A percentile compares a stretch with the other conserved stretches of the same genome.
These are phyloP conservation scores for Trypanosoma brucei DNA, from an alignment of 208 protist species.

Conservation along the genomic window DNA sequence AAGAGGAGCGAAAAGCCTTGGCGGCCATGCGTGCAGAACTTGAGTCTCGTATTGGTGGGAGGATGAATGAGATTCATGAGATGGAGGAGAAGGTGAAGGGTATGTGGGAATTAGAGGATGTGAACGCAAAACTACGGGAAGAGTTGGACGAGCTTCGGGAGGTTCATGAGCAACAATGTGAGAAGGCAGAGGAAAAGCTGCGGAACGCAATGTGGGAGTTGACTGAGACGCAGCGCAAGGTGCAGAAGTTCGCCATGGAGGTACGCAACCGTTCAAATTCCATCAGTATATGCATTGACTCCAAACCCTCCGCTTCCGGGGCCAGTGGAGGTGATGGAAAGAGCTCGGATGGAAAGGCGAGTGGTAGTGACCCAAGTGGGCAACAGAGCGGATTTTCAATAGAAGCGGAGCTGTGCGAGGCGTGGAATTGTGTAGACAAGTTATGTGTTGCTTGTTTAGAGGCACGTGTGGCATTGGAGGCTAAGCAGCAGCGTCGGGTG, in stretches of 20 bases:
- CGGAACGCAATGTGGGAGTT: background rate
- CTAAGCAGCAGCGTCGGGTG: background rate
- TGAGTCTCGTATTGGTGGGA: conserved; percentile 5
- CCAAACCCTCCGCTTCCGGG: background rate
- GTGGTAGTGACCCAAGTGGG: background rate
- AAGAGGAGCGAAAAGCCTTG: conserved; percentile 18
- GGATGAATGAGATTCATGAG: background rate
- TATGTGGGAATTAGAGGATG: background rate
- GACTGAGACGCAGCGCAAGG: background rate
- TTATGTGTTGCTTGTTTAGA: background rate
- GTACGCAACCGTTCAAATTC: conserved; percentile 7
- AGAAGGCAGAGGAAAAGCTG: conserved; percentile 8
- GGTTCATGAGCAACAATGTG: background rate
- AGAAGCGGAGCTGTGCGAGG: background rate
- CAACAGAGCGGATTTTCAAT: background rate
- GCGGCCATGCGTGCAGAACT: conserved; percentile 26
- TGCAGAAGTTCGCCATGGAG: conserved; percentile 10
- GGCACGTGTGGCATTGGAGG: background rate
- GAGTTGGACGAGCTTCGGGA: conserved; percentile 1
- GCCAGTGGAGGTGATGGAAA: background rate
- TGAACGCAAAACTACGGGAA: conserved; percentile 5
- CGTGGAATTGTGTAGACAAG: conserved; percentile 5
- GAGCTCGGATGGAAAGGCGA: background rate
- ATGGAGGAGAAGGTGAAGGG: conserved; percentile 1
- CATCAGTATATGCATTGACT: background rate